A percentile compares a stretch with the other conserved stretches of the same genome.
phyloP scores from a whole-genome alignment of 129 eudicot genomes.

The Flaveria bidentis region DNA sequence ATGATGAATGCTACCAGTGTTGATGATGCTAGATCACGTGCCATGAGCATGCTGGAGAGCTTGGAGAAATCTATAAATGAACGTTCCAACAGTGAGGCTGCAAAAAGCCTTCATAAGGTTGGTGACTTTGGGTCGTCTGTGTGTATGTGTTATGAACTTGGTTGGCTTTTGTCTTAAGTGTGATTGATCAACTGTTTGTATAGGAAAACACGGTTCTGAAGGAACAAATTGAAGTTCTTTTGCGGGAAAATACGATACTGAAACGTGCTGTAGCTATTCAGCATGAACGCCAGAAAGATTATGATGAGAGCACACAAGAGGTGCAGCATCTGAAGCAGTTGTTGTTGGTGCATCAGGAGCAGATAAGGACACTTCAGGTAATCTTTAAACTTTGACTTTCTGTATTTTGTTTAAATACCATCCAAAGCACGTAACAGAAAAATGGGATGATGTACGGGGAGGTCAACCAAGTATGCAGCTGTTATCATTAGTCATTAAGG shows the following conservation, averaged over 20 bases:
- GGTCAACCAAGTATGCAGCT: too few relatives aligned
- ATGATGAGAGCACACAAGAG: constrained; percentile 66
- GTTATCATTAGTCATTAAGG: too few relatives aligned
- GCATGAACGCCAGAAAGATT: constrained; percentile 81
- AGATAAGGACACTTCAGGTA: constrained; percentile 76
- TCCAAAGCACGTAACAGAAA: not conserved
- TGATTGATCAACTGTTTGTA: constrained; percentile 4
- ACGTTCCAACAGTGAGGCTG: constrained; percentile 45
- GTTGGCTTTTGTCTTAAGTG: constrained; percentile 4
- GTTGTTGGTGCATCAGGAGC: constrained; percentile 71
- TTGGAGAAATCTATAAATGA: constrained; percentile 67
- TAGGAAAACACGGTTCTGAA: constrained; percentile 68
- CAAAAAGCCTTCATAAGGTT: constrained; percentile 68
- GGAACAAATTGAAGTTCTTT: constrained; percentile 61
- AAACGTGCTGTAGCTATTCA: constrained; percentile 85
- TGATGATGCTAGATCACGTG: constrained; percentile 87
- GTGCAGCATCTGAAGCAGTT: constrained; percentile 76
- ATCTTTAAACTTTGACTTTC: constrained; percentile 9
- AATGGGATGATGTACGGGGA: not conserved
- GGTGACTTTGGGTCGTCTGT: not conserved
- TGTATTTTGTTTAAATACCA: not conserved
- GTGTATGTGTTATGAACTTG: not conserved
- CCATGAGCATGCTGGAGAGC: constrained; percentile 63
- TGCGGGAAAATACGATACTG: constrained; percentile 66
- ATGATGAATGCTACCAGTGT: constrained; percentile 73